Conservation (phyloP, 1,139 yeast species). For the Magnusiomyces paraingens region DNA sequence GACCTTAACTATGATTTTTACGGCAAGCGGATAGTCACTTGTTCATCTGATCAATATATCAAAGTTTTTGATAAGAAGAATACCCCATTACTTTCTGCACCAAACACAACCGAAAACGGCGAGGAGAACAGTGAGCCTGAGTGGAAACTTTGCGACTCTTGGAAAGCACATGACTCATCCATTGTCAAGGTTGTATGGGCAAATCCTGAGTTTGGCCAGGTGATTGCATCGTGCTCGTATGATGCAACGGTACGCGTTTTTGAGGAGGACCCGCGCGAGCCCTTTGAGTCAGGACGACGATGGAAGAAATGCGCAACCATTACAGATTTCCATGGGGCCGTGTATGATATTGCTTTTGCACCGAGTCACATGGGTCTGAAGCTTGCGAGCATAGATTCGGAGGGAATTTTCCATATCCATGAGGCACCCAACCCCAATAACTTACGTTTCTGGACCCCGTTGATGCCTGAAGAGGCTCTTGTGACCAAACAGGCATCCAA, state of each 20-base stretch:
- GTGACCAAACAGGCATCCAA: slow-evolving; percentile 66
- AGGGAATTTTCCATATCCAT: slow-evolving; percentile 78
- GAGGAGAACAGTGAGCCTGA: slow-evolving; percentile 32
- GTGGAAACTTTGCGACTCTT: slow-evolving; percentile 79
- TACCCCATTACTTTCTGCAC: not conserved
- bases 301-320: slow-evolving; percentile 73
- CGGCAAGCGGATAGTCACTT: slow-evolving; percentile 84
- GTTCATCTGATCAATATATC: slow-evolving; percentile 87
- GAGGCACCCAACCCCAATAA: slow-evolving; percentile 88
- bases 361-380: slow-evolving; percentile 80
- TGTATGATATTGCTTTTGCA: slow-evolving; percentile 84
- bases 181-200: slow-evolving; percentile 86
- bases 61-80: slow-evolving; percentile 65
- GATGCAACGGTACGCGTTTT: slow-evolving; percentile 85
- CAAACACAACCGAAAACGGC: not conserved
- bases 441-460: slow-evolving; percentile 70
- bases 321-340: slow-evolving; percentile 82
- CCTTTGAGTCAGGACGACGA: slow-evolving; percentile 66
- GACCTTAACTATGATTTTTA: slow-evolving; percentile 82
- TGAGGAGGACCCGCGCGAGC: slow-evolving; percentile 83
- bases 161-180: slow-evolving; percentile 94
- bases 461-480: slow-evolving; percentile 56
- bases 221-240: slow-evolving; percentile 81
- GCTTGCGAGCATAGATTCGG: slow-evolving; percentile 84
- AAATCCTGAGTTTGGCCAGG: slow-evolving; percentile 84